phyloP scores from a whole-genome alignment of 2,329 filamentous ascomycete genomes.

The Colletotrichum zoysiae region DNA sequence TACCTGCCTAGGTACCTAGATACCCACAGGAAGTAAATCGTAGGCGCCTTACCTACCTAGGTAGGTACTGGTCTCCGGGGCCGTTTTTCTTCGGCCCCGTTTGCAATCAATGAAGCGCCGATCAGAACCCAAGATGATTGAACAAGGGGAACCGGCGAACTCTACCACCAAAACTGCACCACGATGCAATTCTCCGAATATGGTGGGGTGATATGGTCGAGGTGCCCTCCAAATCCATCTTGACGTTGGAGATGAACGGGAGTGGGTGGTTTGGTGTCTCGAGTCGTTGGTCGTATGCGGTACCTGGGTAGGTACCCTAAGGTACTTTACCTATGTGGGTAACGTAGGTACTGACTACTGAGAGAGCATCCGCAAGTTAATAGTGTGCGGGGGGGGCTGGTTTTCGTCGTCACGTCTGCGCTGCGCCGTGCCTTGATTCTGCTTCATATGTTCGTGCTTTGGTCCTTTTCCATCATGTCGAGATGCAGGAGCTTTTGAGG shows the following conservation, averaged over 20 bases:
- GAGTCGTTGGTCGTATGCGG: background rate
- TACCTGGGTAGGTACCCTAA: background rate
- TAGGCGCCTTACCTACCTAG: background rate
- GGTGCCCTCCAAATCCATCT: background rate
- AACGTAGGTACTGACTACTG: background rate
- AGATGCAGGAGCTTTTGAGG: background rate
- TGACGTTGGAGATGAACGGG: background rate
- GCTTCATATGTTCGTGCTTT: slow-evolving; percentile 1
- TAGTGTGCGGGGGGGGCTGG: background rate
- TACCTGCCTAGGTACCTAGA: background rate
- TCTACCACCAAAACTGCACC: background rate
- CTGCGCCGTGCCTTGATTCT: background rate
- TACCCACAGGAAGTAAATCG: too few species aligned
- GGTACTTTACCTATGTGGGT: too few species aligned
- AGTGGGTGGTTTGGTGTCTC: background rate
- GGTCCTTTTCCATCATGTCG: background rate
- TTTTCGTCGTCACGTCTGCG: background rate
- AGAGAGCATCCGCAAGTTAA: background rate
- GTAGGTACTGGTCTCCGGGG: background rate
- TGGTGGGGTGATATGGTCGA: background rate
- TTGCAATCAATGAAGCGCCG: background rate
- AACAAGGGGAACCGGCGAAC: background rate
- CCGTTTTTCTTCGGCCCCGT: background rate
- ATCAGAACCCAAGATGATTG: background rate
- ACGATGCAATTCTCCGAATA: background rate